Conservation (phyloP, 1,139 yeast species). For the Kodamaea alishanica region DNA sequence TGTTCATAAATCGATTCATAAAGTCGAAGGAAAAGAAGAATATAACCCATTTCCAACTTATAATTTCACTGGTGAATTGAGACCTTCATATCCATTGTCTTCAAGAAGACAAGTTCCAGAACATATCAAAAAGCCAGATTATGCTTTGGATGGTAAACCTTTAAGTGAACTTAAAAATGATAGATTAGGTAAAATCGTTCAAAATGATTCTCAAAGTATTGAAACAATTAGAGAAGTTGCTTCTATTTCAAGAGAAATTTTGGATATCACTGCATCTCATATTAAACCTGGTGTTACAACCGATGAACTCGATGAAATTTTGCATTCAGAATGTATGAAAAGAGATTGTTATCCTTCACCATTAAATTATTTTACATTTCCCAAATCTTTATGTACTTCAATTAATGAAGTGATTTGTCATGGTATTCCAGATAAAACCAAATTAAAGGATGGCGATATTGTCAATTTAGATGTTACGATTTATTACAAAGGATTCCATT, state of each 20-base stretch:
- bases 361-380: conserved; percentile 88
- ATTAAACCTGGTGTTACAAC: conserved; percentile 88
- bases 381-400: conserved; percentile 90
- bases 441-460: conserved; percentile 89
- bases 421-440: conserved; percentile 91
- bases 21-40: conserved; percentile 42
- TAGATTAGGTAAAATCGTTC: conserved; percentile 62
- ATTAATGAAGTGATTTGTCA: conserved; percentile 95
- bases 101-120: conserved; percentile 70
- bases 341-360: conserved; percentile 95
- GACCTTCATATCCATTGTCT: conserved; percentile 79
- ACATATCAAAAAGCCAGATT: conserved; percentile 74
- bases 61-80: conserved; percentile 66
- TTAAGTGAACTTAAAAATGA: conserved; percentile 71
- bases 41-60: conserved; percentile 87
- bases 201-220: conserved; percentile 61
- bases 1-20: conserved; percentile 50
- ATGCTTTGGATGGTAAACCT: conserved; percentile 80
- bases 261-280: conserved; percentile 83
- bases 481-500: conserved; percentile 83
- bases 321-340: conserved; percentile 84
- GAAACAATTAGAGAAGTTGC: conserved; percentile 72
- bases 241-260: conserved; percentile 75
- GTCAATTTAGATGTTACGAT: conserved; percentile 86
- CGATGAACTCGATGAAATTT: conserved; percentile 83